phyloP scores from a whole-genome alignment of 306 rosid species.

The Cucurbita maxima region DNA sequence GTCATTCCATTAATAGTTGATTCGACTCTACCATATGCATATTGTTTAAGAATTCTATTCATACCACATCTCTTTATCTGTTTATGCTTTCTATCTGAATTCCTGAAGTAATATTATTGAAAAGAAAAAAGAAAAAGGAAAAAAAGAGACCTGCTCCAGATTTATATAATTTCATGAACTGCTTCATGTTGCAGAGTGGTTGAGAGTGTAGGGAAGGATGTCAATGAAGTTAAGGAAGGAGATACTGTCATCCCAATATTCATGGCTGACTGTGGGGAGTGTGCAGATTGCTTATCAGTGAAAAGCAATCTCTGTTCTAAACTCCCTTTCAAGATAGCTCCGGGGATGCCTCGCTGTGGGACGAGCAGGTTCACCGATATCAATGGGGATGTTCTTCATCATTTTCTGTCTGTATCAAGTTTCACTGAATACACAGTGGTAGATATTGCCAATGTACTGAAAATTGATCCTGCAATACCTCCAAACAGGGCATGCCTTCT shows the following conservation, averaged over 20 bases:
- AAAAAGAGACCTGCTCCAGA: neutral
- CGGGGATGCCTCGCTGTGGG: conserved; percentile 48
- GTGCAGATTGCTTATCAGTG: conserved; percentile 46
- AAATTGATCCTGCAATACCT: conserved; percentile 33
- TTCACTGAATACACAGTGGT: conserved; percentile 63
- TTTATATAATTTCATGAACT: neutral
- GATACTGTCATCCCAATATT: conserved; percentile 55
- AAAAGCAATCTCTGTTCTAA: conserved; percentile 65
- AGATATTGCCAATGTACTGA: conserved; percentile 44
- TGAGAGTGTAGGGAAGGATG: conserved; percentile 68
- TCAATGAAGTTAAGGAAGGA: conserved; percentile 53
- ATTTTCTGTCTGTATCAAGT: conserved; percentile 52
- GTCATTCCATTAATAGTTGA: too few relatives aligned
- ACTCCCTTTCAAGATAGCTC: conserved; percentile 38
- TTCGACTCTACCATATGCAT: neutral
- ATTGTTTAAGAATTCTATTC: neutral
- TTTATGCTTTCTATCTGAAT: neutral
- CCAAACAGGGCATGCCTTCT: conserved; percentile 40
- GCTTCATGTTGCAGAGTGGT: conserved; percentile 32
- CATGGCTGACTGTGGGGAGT: conserved; percentile 55
- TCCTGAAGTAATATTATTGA: neutral
- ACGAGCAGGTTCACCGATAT: conserved; percentile 61
- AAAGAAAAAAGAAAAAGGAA: neutral
- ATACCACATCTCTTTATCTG: neutral
- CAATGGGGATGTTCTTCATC: conserved; percentile 44